A percentile compares a stretch with the other conserved stretches of the same genome.
phyloP scores from a whole-genome alignment of 148 eudicot species.

The Vaccinium vitisidaea region DNA sequence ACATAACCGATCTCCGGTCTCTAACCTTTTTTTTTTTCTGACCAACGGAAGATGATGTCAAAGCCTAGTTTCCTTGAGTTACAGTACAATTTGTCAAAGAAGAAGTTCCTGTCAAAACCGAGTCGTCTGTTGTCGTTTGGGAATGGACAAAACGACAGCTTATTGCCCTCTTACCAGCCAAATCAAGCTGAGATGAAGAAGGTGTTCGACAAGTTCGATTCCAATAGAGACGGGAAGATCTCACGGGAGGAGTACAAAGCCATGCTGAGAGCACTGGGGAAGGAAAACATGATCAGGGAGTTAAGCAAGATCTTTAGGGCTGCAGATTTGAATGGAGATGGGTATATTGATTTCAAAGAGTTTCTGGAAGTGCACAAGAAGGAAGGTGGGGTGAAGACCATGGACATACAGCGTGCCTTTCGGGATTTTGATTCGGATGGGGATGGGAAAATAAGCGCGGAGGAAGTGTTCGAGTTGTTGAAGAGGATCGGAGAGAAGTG shows the following conservation, averaged over 20 bases:
- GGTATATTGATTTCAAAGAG: slow-evolving; percentile 69
- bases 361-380: slow-evolving; percentile 61
- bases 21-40: too few relatives aligned
- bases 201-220: slow-evolving; percentile 59
- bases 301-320: slow-evolving; percentile 60
- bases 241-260: slow-evolving; percentile 66
- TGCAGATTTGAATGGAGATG: slow-evolving; percentile 68
- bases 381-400: slow-evolving; percentile 59
- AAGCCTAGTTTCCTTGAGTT: slow-evolving; percentile 55
- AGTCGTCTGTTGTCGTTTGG: slow-evolving; percentile 39
- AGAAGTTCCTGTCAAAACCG: slow-evolving; percentile 41
- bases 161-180: slow-evolving; percentile 39
- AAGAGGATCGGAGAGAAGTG: slow-evolving; percentile 54
- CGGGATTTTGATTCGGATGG: slow-evolving; percentile 57
- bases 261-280: slow-evolving; percentile 53
- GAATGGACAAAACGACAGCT: slow-evolving; percentile 38
- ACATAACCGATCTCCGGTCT: neutral
- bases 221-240: slow-evolving; percentile 69
- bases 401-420: slow-evolving; percentile 59
- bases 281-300: slow-evolving; percentile 31
- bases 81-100: slow-evolving; percentile 54
- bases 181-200: slow-evolving; percentile 47
- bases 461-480: slow-evolving; percentile 52
- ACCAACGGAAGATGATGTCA: slow-evolving; percentile 46
- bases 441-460: slow-evolving; percentile 65